Conservation (phyloP, 2,329 filamentous ascomycete genomes). For the Phaeosphaeriaceae sp. region DNA sequence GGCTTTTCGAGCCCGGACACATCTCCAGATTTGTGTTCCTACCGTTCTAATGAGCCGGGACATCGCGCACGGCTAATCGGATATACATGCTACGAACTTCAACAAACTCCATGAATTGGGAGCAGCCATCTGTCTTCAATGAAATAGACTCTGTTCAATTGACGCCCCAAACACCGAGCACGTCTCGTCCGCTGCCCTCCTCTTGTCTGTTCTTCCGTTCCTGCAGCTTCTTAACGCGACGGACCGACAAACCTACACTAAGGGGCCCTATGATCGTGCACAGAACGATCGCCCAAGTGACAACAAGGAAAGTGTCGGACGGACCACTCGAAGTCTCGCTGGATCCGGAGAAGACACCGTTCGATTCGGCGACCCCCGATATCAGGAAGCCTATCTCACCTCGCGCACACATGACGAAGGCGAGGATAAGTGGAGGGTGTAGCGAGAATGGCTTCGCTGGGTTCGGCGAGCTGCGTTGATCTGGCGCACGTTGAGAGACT, state of each 20-base stretch:
- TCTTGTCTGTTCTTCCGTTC: constrained; percentile 35
- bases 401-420: constrained; percentile 75
- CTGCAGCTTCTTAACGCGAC: constrained; percentile 54
- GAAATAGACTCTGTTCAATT: neutral
- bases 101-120: neutral
- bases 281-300: constrained; percentile 65
- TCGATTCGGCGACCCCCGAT: constrained; percentile 69
- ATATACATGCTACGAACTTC: neutral
- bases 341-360: constrained; percentile 55
- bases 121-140: neutral
- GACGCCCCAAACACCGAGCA: constrained; percentile 57
- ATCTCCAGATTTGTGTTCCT: neutral
- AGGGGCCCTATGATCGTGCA: constrained; percentile 65
- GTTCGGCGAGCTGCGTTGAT: constrained; percentile 20
- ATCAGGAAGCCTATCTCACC: constrained; percentile 84
- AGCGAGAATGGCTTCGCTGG: constrained; percentile 65
- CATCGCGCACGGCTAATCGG: neutral
- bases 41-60: neutral
- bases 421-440: constrained; percentile 72
- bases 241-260: constrained; percentile 59
- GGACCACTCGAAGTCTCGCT: constrained; percentile 21
- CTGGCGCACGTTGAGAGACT: constrained; percentile 6
- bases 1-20: neutral
- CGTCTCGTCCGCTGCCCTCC: constrained; percentile 49
- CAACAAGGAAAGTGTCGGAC: constrained; percentile 61